Percentiles rank a stretch among this genome's conserved stretches.
These are phyloP conservation scores for Calonectria hawksworthii DNA, from an alignment of 2,329 filamentous ascomycete genomes.

Conservation along the genomic window DNA sequence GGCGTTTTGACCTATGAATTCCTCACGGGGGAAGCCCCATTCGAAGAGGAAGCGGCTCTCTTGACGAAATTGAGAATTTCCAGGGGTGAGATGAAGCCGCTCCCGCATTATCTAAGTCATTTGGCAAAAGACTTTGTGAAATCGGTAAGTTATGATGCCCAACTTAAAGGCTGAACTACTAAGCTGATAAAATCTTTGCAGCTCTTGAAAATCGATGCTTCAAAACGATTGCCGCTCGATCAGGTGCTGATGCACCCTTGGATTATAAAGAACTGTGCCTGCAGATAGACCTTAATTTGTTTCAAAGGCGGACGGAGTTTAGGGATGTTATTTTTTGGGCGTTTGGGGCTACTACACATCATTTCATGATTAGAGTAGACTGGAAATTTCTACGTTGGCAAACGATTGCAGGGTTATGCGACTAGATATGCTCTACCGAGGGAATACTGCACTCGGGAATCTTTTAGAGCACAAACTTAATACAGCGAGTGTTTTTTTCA, in stretches of 20 bases:
- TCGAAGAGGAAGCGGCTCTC: conserved; percentile 37
- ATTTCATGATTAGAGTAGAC: neutral
- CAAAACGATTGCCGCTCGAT: conserved; percentile 34
- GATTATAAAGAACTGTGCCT: conserved; percentile 37
- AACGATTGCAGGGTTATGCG: neutral
- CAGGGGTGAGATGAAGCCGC: conserved; percentile 36
- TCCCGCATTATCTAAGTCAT: conserved; percentile 33
- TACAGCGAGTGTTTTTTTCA: neutral
- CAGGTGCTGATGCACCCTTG: conserved; percentile 39
- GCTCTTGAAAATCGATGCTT: conserved; percentile 37
- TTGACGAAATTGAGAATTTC: conserved; percentile 38
- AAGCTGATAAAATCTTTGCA: conserved; percentile 3
- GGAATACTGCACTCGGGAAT: neutral
- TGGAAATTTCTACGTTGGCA: neutral
- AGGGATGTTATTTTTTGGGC: neutral
- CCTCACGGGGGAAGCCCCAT: conserved; percentile 40
- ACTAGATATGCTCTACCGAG: neutral
- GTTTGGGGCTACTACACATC: neutral
- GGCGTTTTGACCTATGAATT: conserved; percentile 46
- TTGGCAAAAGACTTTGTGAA: conserved; percentile 36
- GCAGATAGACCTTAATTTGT: neutral
- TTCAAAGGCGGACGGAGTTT: neutral
- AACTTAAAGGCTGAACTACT: neutral
- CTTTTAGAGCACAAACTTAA: neutral
- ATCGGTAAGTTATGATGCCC: conserved; percentile 12